Base-by-base conservation (phyloP, 148 eudicot genomes). In the Amaranthus cruentus region DNA sequence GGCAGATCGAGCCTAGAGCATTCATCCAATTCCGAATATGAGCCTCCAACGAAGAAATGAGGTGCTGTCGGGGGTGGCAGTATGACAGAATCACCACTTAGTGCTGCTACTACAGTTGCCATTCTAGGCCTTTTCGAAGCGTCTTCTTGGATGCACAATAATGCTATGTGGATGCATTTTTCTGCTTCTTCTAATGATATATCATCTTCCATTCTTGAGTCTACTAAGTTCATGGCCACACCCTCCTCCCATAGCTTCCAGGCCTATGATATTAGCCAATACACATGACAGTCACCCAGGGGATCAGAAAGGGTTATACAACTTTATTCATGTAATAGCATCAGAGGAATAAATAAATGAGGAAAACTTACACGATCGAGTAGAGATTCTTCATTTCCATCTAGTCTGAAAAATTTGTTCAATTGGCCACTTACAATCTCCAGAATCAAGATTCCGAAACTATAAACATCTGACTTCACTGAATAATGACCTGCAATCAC, bases 391-490 rank as follows among this genome's bases (percentile, higher is more conserved):
- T 73, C 77, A 0, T 38, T 66, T 56, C 38, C 70, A 1, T 62
- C 50, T 5, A 65, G 73, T 50, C 75, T 54, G 68, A 71, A 75
- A 62, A 63, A 56, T 18, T 66, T 80, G 68, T 78, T 81, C 76
- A 78, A 67, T 66, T 77, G 70, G 18, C 81, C 83, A 38, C 81
- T 79, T 7, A 83, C 76, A 38, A 79, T 70, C 76, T 83, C 83
- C 47, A 83, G 55, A 55, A 83, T 7, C 52, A 83, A 76, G 73
- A 83, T 60, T 47, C 83, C 85, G 5, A 83, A 83, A 65, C 85
- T 83, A 43, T 79, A 83, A 10, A 83, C 78, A 61, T 79, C 85
- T 49, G 85, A 79, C 57, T 83, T 83, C 9, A 71, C 73, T 28
- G 81, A 83, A 69, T 73, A 79, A 38, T 76, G 78, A 9, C 85